Evolutionary conservation across 768 basidiomycete genomes (phyloP), one percentile per base, ranked within the genome.

Genomic region (Tricholoma saponaceum): DNA sequence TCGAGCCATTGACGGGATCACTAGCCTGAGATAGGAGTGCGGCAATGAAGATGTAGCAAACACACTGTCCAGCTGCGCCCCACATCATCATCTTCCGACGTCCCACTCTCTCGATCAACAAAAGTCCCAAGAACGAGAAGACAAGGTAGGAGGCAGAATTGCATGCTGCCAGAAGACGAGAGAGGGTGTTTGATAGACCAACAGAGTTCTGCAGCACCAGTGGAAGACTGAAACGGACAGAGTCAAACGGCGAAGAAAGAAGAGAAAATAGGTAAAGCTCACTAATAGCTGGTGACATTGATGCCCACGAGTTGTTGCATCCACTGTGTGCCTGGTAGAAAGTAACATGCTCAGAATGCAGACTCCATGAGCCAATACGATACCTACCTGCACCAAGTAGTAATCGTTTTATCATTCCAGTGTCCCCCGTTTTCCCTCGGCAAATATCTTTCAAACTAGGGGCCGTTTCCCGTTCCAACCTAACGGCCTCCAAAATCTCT

Each of bases 271-370:
- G 26, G 51, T 0, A 22, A 26, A 1, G 60, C 74, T 32, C 46
- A 78, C 78, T 81, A 81, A 66, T 81, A 81, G 60, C 78, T 79
- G 1, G 78, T 81, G 16, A 81, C 79, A 50, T 81, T 81, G 52
- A 81, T 79, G 22, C 79, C 79, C 23, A 75, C 78, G 6, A 80
- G 69, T 59, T 81, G 79, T 58, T 81, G 79, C 79, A 81, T 81
- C 72, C 76, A 78, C 55, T 81, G 79, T 0, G 77, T 79, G 12
- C 78, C 79, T 77, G 50, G 54, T 25, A 49, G 14, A 32, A 8
- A 20, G 37, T 41, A 18, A 43, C 4, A 39, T n/a, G 4, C 20
- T 25, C 33, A 1, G 20, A 35, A 22, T 39, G 58, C 8, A 7
- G 6, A 9, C 20, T 57, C 12, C 8, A 20, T 7, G 23, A n/a